A percentile compares a stretch with the other conserved stretches of the same genome.
Evolutionary conservation across 176 grass and related monocot species (phyloP).

Genomic region (Eremochloa ophiuroides): DNA sequence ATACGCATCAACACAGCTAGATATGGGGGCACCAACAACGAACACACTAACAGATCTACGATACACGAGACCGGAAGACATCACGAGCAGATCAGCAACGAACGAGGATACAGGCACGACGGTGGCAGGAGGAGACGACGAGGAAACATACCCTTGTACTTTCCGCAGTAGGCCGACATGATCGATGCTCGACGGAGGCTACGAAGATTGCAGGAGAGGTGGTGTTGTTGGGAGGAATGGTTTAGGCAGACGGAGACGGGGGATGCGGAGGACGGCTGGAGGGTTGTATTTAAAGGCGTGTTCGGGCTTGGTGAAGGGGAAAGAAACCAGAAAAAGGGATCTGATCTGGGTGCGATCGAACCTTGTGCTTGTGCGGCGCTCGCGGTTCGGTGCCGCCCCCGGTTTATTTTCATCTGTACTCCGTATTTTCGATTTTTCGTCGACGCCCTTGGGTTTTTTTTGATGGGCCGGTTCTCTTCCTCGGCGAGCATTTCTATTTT

Average conservation of each 20-base stretch:
- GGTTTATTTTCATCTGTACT: not conserved
- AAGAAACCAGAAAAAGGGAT: conserved; percentile 23
- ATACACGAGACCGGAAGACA: not conserved
- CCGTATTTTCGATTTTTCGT: too few species aligned
- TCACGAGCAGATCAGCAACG: not conserved
- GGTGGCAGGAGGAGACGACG: not conserved
- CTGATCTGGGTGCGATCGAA: conserved; percentile 39
- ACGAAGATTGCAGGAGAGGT: not conserved
- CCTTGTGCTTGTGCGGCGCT: conserved; percentile 19
- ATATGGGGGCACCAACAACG: not conserved
- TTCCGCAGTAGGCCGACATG: conserved; percentile 87
- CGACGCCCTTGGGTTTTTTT: not conserved
- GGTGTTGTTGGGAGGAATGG: not conserved
- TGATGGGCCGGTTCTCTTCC: not conserved
- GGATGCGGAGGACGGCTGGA: not conserved
- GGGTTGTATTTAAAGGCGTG: conserved; percentile 27
- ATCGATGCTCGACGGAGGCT: not conserved
- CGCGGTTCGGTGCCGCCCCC: not conserved
- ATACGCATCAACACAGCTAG: not conserved
- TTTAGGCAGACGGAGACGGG: not conserved
- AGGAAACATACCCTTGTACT: conserved; percentile 62
- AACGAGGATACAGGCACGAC: not conserved
- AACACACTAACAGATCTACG: conserved; percentile 27
- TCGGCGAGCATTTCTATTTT: not conserved
- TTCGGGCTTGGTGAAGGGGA: conserved; percentile 43